Percentiles rank a stretch among this genome's conserved stretches.
phyloP scores from a whole-genome alignment of 2,329 filamentous ascomycete genomes.

The Graphilbum ipis-grandicollis region DNA sequence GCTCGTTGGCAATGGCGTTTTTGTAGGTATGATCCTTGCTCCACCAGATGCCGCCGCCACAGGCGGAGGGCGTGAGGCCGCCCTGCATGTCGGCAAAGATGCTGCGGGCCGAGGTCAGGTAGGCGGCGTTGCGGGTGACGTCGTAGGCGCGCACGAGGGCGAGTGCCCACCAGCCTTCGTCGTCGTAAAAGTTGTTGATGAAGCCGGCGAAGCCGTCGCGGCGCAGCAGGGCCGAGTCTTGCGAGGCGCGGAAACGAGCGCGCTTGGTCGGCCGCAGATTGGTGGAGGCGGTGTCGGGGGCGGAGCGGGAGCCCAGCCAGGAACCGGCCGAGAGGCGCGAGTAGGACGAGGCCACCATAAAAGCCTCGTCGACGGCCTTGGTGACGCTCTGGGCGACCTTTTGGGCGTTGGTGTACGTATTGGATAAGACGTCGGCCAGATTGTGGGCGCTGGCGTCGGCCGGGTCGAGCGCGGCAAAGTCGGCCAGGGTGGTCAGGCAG shows the following conservation, averaged over 20 bases:
- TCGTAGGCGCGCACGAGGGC: slow-evolving; percentile 38
- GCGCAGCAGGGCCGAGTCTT: slow-evolving; percentile 8
- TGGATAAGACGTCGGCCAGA: slow-evolving; percentile 22
- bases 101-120: slow-evolving; percentile 30
- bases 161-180: slow-evolving; percentile 47
- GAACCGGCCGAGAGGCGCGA: slow-evolving; percentile 9
- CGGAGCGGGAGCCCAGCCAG: no score
- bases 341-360: slow-evolving; percentile 21
- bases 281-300: no score
- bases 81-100: slow-evolving; percentile 38
- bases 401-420: slow-evolving; percentile 29
- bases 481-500: slow-evolving; percentile 41
- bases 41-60: slow-evolving; percentile 41
- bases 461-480: slow-evolving; percentile 25
- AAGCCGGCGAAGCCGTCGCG: slow-evolving; percentile 24
- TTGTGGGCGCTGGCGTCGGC: slow-evolving; percentile 19
- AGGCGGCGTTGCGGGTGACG: slow-evolving; percentile 25
- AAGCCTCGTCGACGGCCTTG: slow-evolving; percentile 20
- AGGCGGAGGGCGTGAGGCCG: slow-evolving; percentile 21
- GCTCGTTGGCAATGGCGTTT: slow-evolving; percentile 38
- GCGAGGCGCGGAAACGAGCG: background rate
- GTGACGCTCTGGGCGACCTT: slow-evolving; percentile 17
- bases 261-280: no score
- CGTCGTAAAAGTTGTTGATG: slow-evolving; percentile 40
- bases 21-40: slow-evolving; percentile 32